These are phyloP conservation scores for Ciborinia camelliae DNA, from an alignment of 2,329 filamentous ascomycete species.

Conservation along the genomic window DNA sequence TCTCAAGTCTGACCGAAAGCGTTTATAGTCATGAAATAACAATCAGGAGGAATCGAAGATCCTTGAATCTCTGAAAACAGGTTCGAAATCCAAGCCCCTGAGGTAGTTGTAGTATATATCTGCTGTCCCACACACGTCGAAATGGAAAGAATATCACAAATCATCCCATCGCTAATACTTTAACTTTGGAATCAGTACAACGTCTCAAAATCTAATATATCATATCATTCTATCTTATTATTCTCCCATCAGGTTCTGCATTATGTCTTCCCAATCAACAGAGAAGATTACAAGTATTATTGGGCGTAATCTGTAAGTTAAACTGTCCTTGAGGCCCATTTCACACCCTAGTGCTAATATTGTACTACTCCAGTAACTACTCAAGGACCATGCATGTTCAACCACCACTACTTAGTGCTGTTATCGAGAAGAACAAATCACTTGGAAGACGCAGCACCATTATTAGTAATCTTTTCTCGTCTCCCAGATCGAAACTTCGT, in stretches of 20 bases:
- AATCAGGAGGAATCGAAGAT: not conserved
- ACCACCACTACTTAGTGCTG: not conserved
- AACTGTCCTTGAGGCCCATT: not conserved
- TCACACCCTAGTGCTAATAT: not conserved
- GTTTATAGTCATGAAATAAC: not conserved
- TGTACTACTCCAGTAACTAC: not conserved
- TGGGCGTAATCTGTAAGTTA: not conserved
- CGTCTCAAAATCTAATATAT: not conserved
- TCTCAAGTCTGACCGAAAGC: not conserved
- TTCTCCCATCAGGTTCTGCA: not conserved
- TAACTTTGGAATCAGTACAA: not conserved
- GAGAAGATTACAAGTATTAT: not conserved
- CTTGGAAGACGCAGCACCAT: slow-evolving; percentile 17
- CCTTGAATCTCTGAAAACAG: no score
- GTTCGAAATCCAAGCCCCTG: not conserved
- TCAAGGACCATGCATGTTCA: not conserved
- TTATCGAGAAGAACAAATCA: not conserved
- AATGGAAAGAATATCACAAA: not conserved
- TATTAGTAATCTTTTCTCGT: not conserved
- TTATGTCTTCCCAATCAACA: not conserved
- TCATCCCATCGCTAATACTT: not conserved
- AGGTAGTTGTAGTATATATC: not conserved
- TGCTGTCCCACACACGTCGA: not conserved
- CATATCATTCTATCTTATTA: not conserved
- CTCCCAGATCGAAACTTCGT: no score